These are phyloP conservation scores for Bondarzewia mesenterica DNA, from an alignment of 1,284 basidiomycete genomes.

Conservation along the genomic window DNA sequence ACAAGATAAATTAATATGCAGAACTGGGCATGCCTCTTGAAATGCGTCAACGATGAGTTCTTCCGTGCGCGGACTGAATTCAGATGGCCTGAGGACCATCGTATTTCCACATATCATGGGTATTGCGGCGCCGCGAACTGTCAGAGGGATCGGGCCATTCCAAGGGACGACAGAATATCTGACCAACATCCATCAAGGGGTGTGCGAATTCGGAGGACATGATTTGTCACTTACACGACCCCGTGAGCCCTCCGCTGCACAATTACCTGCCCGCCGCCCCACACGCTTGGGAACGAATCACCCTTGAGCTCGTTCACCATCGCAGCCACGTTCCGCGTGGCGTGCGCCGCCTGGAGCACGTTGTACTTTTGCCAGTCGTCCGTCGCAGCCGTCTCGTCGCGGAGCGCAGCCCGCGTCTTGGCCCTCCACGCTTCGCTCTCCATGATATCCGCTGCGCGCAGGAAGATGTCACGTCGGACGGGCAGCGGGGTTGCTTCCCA, in stretches of 20 bases:
- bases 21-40: conserved; percentile 25
- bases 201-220: not conserved
- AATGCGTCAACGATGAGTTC: conserved; percentile 41
- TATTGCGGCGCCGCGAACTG: conserved; percentile 40
- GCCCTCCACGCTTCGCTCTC: conserved; percentile 31
- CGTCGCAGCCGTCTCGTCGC: conserved; percentile 33
- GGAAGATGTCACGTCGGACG: conserved; percentile 35
- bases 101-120: conserved; percentile 61
- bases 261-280: conserved; percentile 24
- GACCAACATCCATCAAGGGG: too few species aligned
- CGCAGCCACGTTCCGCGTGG: conserved; percentile 14
- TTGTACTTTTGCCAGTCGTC: conserved; percentile 17
- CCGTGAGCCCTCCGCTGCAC: conserved; percentile 23
- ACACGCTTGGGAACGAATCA: conserved; percentile 21
- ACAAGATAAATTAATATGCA: not conserved
- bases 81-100: conserved; percentile 53
- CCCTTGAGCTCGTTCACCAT: conserved; percentile 20
- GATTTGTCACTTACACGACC: conserved; percentile 21
- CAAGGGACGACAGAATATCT: conserved; percentile 22
- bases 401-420: conserved; percentile 24
- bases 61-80: conserved; percentile 45
- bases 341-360: conserved; percentile 3
- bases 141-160: conserved; percentile 40
- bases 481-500: conserved; percentile 36
- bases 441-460: conserved; percentile 37